A percentile compares a stretch with the other conserved stretches of the same genome.
These are phyloP conservation scores for Skeletonema grethae DNA, from an alignment of 108 stramenopile genomes.

Conservation along the genomic window DNA sequence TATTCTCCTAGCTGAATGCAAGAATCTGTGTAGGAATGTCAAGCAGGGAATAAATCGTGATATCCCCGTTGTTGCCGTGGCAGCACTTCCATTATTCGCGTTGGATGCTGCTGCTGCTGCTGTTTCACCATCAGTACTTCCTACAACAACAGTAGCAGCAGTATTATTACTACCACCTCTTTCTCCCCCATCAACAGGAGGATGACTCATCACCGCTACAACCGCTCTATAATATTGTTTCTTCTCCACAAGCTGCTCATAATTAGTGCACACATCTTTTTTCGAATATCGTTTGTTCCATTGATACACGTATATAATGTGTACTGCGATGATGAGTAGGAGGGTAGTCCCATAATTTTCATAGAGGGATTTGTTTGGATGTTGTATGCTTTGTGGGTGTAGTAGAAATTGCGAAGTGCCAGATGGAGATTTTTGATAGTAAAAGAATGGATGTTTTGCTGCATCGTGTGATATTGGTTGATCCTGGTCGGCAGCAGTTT, in stretches of 20 bases:
- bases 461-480: background rate
- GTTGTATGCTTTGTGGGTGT: background rate
- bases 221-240: conserved; percentile 49
- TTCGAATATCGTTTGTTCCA: conserved; percentile 48
- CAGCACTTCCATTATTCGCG: conserved; percentile 4
- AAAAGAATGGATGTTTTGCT: conserved; percentile 32
- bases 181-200: conserved; percentile 46
- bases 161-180: background rate
- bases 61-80: background rate
- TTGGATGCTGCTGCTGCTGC: background rate
- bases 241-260: conserved; percentile 49
- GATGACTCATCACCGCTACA: conserved; percentile 51
- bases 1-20: background rate
- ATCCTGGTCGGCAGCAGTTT: background rate
- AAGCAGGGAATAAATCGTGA: background rate
- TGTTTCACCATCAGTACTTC: background rate
- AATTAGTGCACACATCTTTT: conserved; percentile 36
- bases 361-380: background rate
- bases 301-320: conserved; percentile 54
- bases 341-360: conserved; percentile 37
- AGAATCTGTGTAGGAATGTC: background rate
- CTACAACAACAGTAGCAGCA: background rate
- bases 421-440: conserved; percentile 19
- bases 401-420: conserved; percentile 25
- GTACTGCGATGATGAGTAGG: conserved; percentile 39